Evolutionary conservation across 768 basidiomycete species (phyloP).

Genomic region (Lactarius sp.): DNA sequence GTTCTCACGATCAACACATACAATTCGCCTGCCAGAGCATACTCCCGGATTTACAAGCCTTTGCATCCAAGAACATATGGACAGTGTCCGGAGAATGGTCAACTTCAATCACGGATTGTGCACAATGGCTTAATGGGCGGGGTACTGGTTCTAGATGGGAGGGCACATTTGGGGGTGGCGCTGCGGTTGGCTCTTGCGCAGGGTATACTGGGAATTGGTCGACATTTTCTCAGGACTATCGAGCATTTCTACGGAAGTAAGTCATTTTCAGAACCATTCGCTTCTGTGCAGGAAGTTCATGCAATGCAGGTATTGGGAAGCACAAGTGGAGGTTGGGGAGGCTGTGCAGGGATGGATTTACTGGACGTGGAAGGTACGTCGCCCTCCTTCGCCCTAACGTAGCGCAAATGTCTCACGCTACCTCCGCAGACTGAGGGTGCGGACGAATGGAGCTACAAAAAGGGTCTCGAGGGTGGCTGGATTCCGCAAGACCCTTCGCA

Average conservation of each 20-base stretch:
- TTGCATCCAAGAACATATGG: slow-evolving; percentile 55
- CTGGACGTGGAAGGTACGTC: slow-evolving; percentile 75
- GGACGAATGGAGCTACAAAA: slow-evolving; percentile 74
- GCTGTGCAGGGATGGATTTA: slow-evolving; percentile 66
- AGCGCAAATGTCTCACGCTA: not conserved
- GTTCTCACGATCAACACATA: slow-evolving; percentile 56
- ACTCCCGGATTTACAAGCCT: slow-evolving; percentile 42
- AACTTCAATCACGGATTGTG: slow-evolving; percentile 67
- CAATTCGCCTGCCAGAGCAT: slow-evolving; percentile 51
- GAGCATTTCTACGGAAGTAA: slow-evolving; percentile 54
- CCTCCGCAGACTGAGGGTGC: slow-evolving; percentile 51
- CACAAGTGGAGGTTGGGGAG: slow-evolving; percentile 72
- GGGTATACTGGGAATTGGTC: slow-evolving; percentile 56
- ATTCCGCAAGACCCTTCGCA: slow-evolving; percentile 68
- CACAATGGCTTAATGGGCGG: slow-evolving; percentile 74
- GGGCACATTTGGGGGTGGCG: slow-evolving; percentile 42
- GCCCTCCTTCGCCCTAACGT: no score
- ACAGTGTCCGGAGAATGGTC: slow-evolving; percentile 82
- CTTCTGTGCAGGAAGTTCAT: not conserved
- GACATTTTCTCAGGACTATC: slow-evolving; percentile 59
- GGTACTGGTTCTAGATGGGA: slow-evolving; percentile 70
- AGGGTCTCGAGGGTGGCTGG: slow-evolving; percentile 71
- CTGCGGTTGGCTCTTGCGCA: slow-evolving; percentile 55
- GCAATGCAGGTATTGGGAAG: slow-evolving; percentile 65
- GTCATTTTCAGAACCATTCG: slow-evolving; percentile 25